Evolutionary conservation across 2,329 filamentous ascomycete species (phyloP).

Genomic region (Epicoccum sorghinum): DNA sequence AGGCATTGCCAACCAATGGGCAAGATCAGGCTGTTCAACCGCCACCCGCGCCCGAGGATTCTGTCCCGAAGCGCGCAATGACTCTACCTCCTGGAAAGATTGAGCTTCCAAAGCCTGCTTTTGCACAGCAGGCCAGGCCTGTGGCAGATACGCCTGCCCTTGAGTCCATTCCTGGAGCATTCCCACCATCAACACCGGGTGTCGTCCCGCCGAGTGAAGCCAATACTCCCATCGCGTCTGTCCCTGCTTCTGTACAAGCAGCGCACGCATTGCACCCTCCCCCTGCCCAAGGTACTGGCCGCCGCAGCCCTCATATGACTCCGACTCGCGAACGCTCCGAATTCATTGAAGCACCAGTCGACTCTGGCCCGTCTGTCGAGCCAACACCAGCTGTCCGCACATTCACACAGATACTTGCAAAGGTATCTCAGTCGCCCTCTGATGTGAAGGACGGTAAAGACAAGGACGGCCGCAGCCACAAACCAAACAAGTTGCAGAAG

Average conservation of each 20-base stretch:
- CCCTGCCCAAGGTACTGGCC: constrained; percentile 19
- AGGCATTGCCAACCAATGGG: constrained; percentile 8
- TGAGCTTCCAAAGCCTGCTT: constrained; percentile 31
- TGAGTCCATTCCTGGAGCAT: constrained; percentile 61
- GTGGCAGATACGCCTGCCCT: constrained; percentile 37
- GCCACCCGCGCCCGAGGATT: constrained; percentile 12
- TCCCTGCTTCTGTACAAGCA: constrained; percentile 19
- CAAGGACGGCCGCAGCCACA: constrained; percentile 62
- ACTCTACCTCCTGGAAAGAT: constrained; percentile 32
- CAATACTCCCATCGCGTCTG: constrained; percentile 38
- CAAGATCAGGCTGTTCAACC: background rate
- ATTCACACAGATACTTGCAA: constrained; percentile 47
- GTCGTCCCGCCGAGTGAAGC: constrained; percentile 49
- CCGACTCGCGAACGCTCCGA: constrained; percentile 42
- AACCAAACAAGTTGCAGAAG: constrained; percentile 91
- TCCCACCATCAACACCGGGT: constrained; percentile 60
- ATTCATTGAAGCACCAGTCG: constrained; percentile 40
- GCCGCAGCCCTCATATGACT: constrained; percentile 33
- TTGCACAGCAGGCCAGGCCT: constrained; percentile 28
- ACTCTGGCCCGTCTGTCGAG: constrained; percentile 32
- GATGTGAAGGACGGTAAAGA: constrained; percentile 60
- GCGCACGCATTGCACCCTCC: constrained; percentile 31
- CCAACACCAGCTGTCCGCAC: constrained; percentile 39
- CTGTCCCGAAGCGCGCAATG: constrained; percentile 24
- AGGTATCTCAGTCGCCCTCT: constrained; percentile 63